These are phyloP conservation scores for Podila minutissima DNA, from an alignment of 192 early-diverging fungal genomes.

Conservation along the genomic window DNA sequence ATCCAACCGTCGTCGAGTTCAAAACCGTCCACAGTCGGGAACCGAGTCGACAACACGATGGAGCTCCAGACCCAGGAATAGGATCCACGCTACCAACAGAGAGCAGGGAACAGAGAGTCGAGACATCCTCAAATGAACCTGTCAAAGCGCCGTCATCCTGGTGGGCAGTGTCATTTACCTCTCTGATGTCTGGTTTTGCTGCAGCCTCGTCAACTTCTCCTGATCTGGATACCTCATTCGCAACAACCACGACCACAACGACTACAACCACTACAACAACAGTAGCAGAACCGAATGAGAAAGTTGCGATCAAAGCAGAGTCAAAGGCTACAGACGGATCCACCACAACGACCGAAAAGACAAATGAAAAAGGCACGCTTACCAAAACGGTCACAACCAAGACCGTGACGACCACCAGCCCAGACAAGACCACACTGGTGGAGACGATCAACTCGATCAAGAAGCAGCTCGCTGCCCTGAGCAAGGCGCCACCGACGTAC, in stretches of 20 bases:
- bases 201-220: background rate
- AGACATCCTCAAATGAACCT: background rate
- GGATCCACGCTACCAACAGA: background rate
- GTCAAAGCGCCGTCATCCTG: slow-evolving; percentile 40
- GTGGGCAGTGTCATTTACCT: slow-evolving; percentile 39
- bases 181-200: slow-evolving; percentile 13
- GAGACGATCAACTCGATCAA: slow-evolving; percentile 47
- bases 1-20: slow-evolving; percentile 46
- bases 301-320: slow-evolving; percentile 7
- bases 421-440: slow-evolving; percentile 29
- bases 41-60: slow-evolving; percentile 14
- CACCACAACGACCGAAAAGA: background rate
- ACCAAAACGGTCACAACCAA: slow-evolving; percentile 15
- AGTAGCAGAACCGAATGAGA: background rate
- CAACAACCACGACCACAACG: slow-evolving; percentile 32
- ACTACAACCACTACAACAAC: slow-evolving; percentile 4
- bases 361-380: slow-evolving; percentile 6
- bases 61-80: background rate
- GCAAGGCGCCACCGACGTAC: slow-evolving; percentile 28
- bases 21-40: slow-evolving; percentile 36
- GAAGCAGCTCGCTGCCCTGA: slow-evolving; percentile 25
- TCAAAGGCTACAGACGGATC: slow-evolving; percentile 3
- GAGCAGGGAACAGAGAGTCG: background rate
- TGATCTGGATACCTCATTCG: slow-evolving; percentile 5
- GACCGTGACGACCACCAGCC: background rate